Conservation (phyloP, 73 alveolate genomes). For the Paramecium primaurelia region DNA sequence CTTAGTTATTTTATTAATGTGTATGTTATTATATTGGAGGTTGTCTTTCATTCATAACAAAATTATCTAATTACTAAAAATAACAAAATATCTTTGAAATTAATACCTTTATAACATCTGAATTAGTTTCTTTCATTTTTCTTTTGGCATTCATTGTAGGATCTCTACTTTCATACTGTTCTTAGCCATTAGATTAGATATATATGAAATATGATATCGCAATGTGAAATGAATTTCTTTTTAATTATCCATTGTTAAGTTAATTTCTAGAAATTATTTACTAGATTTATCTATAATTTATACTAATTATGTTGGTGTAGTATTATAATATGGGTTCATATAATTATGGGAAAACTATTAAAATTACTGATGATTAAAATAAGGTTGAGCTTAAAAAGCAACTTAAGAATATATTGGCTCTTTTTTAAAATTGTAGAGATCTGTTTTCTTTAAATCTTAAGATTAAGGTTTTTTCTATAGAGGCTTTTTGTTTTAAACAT, state of each 20-base stretch:
- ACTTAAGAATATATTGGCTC: not conserved
- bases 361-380: not conserved
- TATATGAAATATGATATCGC: slow-evolving; percentile 23
- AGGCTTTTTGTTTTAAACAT: not conserved
- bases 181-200: not conserved
- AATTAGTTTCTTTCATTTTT: slow-evolving; percentile 19
- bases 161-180: not conserved
- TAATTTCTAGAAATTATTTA: not conserved
- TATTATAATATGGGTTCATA: not conserved
- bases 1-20: not conserved
- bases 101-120: not conserved
- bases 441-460: not conserved
- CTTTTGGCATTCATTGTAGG: slow-evolving; percentile 28
- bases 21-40: not conserved
- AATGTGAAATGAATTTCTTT: slow-evolving; percentile 23
- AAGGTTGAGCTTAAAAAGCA: not conserved
- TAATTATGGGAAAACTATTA: not conserved
- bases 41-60: not conserved
- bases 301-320: not conserved
- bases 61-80: not conserved
- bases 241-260: not conserved
- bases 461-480: not conserved
- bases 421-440: slow-evolving; percentile 14
- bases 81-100: not conserved
- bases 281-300: not conserved